Evolutionary conservation across 176 grass and related monocot species (phyloP).

Genomic region (Lolium multiflorum): DNA sequence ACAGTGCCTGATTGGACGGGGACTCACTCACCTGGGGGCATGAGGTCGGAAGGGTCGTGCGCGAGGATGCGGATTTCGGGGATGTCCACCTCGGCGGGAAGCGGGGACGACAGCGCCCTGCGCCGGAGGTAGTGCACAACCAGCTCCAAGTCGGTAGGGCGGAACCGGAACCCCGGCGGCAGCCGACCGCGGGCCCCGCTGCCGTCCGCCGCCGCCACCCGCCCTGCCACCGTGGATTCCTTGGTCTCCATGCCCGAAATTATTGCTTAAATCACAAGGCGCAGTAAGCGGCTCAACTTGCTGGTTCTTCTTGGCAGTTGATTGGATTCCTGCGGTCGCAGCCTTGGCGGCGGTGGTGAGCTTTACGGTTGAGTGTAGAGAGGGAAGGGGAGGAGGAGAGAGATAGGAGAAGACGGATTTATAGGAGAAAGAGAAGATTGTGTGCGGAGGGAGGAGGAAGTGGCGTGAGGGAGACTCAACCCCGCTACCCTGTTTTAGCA

Average conservation of each 20-base stretch:
- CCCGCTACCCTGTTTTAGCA: constrained; percentile 41
- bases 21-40: constrained; percentile 45
- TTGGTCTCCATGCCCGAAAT: constrained; percentile 12
- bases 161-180: constrained; percentile 76
- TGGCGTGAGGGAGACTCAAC: constrained; percentile 72
- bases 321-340: neutral
- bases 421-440: constrained; percentile 3
- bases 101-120: constrained; percentile 52
- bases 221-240: constrained; percentile 22
- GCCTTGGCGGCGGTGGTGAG: neutral
- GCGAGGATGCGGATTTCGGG: constrained; percentile 69
- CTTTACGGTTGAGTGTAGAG: neutral
- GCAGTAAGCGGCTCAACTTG: neutral
- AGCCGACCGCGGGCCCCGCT: constrained; percentile 12
- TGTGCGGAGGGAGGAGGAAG: constrained; percentile 36
- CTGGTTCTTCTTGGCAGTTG: neutral
- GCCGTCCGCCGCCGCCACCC: neutral
- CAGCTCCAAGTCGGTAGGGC: constrained; percentile 74
- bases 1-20: neutral
- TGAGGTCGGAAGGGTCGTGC: constrained; percentile 68
- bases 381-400: neutral
- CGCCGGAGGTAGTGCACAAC: constrained; percentile 76
- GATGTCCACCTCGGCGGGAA: constrained; percentile 65
- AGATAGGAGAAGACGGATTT: constrained; percentile 45
- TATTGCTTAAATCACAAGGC: neutral